Percentiles rank a stretch among this genome's conserved stretches.
These are phyloP conservation scores for Penicillium italicum DNA, from an alignment of 2,329 filamentous ascomycete genomes.

Conservation along the genomic window DNA sequence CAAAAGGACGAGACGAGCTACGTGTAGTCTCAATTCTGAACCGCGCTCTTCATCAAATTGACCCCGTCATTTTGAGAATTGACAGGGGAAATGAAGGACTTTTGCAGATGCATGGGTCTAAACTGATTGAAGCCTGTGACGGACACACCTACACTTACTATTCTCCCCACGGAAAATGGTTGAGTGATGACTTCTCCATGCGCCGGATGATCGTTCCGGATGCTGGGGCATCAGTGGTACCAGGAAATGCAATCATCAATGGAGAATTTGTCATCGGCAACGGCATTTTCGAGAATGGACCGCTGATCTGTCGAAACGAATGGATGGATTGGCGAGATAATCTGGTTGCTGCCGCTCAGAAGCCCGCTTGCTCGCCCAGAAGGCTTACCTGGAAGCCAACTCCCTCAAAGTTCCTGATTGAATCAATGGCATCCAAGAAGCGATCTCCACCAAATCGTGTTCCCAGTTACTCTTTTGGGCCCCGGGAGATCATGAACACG, in stretches of 20 bases:
- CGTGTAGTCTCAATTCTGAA: background rate
- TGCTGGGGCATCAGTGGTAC: background rate
- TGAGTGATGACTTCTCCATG: background rate
- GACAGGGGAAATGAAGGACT: background rate
- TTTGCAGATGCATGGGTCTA: background rate
- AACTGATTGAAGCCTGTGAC: background rate
- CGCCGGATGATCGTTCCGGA: background rate
- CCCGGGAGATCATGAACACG: background rate
- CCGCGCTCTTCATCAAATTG: background rate
- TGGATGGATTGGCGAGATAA: background rate
- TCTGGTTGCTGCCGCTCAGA: background rate
- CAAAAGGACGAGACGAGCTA: background rate
- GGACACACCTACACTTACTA: background rate
- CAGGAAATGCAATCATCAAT: background rate
- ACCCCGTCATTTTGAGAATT: background rate
- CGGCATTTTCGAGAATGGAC: background rate
- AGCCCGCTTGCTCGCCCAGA: background rate
- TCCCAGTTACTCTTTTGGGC: background rate
- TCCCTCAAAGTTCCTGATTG: background rate
- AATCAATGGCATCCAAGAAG: background rate
- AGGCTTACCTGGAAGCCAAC: background rate
- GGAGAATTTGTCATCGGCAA: background rate
- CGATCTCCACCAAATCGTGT: background rate
- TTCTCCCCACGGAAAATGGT: background rate
- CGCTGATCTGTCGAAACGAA: background rate